These are phyloP conservation scores for Exserohilum turcica DNA, from an alignment of 2,329 filamentous ascomycete genomes.

Conservation along the genomic window DNA sequence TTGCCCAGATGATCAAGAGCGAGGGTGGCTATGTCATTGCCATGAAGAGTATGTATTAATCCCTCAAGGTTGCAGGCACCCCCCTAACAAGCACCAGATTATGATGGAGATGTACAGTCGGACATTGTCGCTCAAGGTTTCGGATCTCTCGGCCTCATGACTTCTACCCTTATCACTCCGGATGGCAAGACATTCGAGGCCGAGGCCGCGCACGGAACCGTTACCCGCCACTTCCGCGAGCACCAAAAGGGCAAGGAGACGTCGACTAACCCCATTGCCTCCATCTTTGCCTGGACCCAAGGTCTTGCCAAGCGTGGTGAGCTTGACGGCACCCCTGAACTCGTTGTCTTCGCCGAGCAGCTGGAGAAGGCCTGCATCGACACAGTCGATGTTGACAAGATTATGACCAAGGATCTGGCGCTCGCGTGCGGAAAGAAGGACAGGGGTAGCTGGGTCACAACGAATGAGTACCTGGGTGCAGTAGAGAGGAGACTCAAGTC, in stretches of 20 bases:
- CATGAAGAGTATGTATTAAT: conserved; percentile 75
- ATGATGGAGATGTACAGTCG: conserved; percentile 98
- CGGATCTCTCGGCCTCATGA: conserved; percentile 97
- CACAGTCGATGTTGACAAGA: conserved; percentile 87
- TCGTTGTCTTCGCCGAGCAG: conserved; percentile 87
- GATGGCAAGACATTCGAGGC: conserved; percentile 97
- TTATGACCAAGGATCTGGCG: conserved; percentile 99
- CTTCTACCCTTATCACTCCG: conserved; percentile 93
- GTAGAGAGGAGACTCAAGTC: conserved; percentile 89
- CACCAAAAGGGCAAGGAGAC: conserved; percentile 98
- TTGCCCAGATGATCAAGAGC: conserved; percentile 99
- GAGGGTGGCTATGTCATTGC: conserved; percentile 96
- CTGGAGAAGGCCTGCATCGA: conserved; percentile 94
- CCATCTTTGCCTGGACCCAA: conserved; percentile 98
- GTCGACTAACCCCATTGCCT: conserved; percentile 97
- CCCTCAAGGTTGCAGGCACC: neutral
- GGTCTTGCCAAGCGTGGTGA: conserved; percentile 91
- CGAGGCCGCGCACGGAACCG: conserved; percentile 96
- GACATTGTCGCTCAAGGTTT: conserved; percentile 98
- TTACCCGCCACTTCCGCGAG: conserved; percentile 97
- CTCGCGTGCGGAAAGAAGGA: conserved; percentile 88
- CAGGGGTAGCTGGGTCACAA: conserved; percentile 86
- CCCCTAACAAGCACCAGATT: conserved; percentile 65
- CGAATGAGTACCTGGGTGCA: conserved; percentile 83
- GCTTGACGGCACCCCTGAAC: conserved; percentile 89